Conservation (phyloP, 192 early-diverging fungal genomes). For the Entomortierella chlamydospora region DNA sequence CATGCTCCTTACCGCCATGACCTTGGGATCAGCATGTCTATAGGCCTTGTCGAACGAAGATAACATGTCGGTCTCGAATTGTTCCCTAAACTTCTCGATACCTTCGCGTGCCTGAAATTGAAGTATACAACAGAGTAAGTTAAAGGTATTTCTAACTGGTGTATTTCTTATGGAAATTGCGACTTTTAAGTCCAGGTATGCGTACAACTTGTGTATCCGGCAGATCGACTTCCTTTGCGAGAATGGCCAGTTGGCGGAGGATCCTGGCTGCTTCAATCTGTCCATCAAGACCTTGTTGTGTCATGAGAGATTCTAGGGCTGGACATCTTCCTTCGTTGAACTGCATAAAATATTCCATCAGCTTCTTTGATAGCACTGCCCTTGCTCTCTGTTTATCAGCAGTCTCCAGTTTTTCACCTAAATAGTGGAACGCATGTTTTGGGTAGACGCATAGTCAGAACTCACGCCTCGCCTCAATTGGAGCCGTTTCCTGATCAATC, state of each 20-base stretch:
- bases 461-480: not conserved
- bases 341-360: slow-evolving; percentile 94
- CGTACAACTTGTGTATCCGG: slow-evolving; percentile 72
- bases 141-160: not conserved
- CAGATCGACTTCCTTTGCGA: slow-evolving; percentile 85
- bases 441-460: too few species aligned
- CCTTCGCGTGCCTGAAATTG: slow-evolving; percentile 73
- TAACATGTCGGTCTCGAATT: slow-evolving; percentile 90
- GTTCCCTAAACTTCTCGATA: slow-evolving; percentile 94
- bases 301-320: slow-evolving; percentile 79
- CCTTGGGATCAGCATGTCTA: slow-evolving; percentile 72
- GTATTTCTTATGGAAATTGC: not conserved
- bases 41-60: slow-evolving; percentile 91
- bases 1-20: slow-evolving; percentile 75
- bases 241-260: slow-evolving; percentile 83
- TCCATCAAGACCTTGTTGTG: slow-evolving; percentile 82
- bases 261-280: slow-evolving; percentile 91
- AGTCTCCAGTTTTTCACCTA: slow-evolving; percentile 96
- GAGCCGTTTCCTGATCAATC: not conserved
- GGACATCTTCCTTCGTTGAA: slow-evolving; percentile 82
- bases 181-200: not conserved
- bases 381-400: slow-evolving; percentile 92
- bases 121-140: not conserved
- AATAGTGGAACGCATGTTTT: too few species aligned
- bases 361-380: slow-evolving; percentile 88